These are phyloP conservation scores for Linnemannia hyalina DNA, from an alignment of 192 early-diverging fungal species.

Conservation along the genomic window DNA sequence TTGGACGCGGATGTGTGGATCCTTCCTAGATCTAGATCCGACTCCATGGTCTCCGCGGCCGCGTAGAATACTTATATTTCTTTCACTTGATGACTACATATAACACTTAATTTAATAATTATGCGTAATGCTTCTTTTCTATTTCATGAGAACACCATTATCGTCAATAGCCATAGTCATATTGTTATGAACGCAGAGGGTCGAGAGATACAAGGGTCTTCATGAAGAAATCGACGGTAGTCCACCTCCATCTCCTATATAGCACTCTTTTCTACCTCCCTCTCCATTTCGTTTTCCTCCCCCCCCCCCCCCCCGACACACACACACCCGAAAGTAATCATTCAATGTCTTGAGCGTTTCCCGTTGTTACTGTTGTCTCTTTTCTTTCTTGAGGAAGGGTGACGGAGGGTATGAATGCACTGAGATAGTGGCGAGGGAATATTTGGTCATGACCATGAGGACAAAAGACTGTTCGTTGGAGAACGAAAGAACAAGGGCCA, in stretches of 20 bases:
- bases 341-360: background rate
- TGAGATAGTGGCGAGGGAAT: background rate
- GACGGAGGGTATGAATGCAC: background rate
- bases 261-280: background rate
- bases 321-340: no score
- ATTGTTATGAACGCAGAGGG: background rate
- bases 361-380: background rate
- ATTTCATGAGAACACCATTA: background rate
- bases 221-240: background rate
- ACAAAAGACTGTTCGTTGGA: slow-evolving; percentile 2
- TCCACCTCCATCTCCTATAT: background rate
- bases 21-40: slow-evolving; percentile 43
- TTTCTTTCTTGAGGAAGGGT: background rate
- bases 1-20: slow-evolving; percentile 54
- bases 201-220: background rate
- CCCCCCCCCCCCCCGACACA: no score
- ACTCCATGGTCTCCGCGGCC: slow-evolving; percentile 49
- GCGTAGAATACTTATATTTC: slow-evolving; percentile 12
- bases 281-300: background rate
- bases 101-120: no score
- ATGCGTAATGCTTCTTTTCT: no score
- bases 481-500: background rate
- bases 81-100: no score
- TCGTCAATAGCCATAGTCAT: background rate
- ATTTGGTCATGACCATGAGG: slow-evolving; percentile 13